These are phyloP conservation scores for Aegilops sharonensis DNA, from an alignment of 176 grass and related monocot genomes.

Conservation along the genomic window DNA sequence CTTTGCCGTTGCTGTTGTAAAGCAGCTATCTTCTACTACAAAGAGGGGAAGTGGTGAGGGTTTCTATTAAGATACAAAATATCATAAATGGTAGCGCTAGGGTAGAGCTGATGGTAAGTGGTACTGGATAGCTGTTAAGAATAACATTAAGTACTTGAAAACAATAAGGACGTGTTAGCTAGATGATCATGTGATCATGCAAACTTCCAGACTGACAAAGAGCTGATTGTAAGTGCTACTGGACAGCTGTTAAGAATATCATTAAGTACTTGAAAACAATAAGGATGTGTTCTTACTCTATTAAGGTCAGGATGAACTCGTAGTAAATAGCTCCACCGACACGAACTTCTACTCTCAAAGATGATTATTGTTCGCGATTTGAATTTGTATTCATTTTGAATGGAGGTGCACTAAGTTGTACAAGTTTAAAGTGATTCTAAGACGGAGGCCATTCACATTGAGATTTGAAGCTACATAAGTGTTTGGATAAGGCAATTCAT, in stretches of 20 bases:
- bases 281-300: slow-evolving; percentile 4
- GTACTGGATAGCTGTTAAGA: too few relatives aligned
- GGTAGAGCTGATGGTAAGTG: neutral
- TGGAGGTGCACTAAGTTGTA: slow-evolving; percentile 1
- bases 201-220: neutral
- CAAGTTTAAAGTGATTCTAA: neutral
- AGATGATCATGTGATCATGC: neutral
- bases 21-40: slow-evolving; percentile 87
- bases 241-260: neutral
- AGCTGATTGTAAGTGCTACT: neutral
- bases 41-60: slow-evolving; percentile 30
- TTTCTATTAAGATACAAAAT: slow-evolving; percentile 18
- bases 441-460: neutral
- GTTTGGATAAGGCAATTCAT: neutral
- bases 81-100: neutral
- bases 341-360: neutral
- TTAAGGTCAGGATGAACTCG: neutral
- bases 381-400: neutral
- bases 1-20: slow-evolving; percentile 75
- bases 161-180: neutral
- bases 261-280: neutral
- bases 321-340: neutral
- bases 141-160: too few relatives aligned
- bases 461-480: neutral
- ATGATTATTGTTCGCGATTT: neutral